phyloP scores from a whole-genome alignment of 768 basidiomycete genomes.

The Hirschioporus abietinus region DNA sequence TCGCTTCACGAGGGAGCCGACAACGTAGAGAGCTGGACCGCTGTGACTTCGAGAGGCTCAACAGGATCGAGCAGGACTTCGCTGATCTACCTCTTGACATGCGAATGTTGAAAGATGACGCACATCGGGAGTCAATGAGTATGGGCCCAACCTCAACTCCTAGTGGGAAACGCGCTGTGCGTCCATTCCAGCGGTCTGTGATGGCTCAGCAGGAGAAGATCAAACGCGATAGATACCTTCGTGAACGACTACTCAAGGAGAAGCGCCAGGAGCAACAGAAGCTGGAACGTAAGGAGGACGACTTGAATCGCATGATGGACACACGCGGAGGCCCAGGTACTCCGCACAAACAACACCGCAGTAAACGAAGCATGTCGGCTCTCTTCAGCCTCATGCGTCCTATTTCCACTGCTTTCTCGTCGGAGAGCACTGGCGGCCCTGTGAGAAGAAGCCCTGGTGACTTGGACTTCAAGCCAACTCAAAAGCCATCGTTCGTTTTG shows the following conservation, averaged over 20 bases:
- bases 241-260: conserved; percentile 67
- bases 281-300: conserved; percentile 69
- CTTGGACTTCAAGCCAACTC: conserved; percentile 65
- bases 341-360: conserved; percentile 69
- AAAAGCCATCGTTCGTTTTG: conserved; percentile 71
- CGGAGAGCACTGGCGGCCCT: conserved; percentile 41
- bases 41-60: conserved; percentile 69
- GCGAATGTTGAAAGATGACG: conserved; percentile 72
- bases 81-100: conserved; percentile 57
- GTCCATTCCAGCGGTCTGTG: conserved; percentile 65
- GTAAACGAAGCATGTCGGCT: conserved; percentile 82
- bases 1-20: conserved; percentile 37
- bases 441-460: conserved; percentile 61
- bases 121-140: conserved; percentile 53
- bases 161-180: conserved; percentile 39
- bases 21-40: conserved; percentile 54
- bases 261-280: conserved; percentile 70
- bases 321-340: conserved; percentile 42
- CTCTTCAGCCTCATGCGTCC: conserved; percentile 87
- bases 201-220: conserved; percentile 73
- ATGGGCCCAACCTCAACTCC: conserved; percentile 39
- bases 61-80: conserved; percentile 70
- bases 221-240: conserved; percentile 67
- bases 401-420: conserved; percentile 78
- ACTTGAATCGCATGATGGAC: conserved; percentile 69